Percentiles rank a stretch among this genome's conserved stretches.
These are phyloP conservation scores for Cordyceps farinosa DNA, from an alignment of 2,329 filamentous ascomycete species.

Conservation along the genomic window DNA sequence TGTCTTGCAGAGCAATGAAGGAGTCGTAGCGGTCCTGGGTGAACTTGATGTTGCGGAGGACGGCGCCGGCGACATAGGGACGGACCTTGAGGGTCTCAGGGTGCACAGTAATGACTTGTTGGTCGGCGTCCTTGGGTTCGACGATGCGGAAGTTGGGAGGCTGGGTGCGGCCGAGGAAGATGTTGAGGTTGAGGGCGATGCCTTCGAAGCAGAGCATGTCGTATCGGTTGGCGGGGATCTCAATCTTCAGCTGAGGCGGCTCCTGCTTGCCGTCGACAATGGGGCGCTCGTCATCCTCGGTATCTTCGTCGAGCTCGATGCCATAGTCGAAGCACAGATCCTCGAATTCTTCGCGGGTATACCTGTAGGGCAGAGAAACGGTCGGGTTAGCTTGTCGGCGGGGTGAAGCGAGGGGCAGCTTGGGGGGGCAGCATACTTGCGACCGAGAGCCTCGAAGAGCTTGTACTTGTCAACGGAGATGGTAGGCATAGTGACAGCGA, in stretches of 20 bases:
- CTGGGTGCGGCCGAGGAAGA: conserved; percentile 75
- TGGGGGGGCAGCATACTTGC: conserved; percentile 56
- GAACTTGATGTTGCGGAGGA: conserved; percentile 88
- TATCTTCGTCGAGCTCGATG: conserved; percentile 97
- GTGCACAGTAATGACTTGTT: conserved; percentile 77
- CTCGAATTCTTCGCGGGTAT: conserved; percentile 92
- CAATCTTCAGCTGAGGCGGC: conserved; percentile 92
- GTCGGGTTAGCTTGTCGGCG: conserved; percentile 22
- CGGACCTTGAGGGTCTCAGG: conserved; percentile 73
- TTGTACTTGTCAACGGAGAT: conserved; percentile 95
- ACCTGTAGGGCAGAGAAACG: conserved; percentile 45
- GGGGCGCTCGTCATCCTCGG: conserved; percentile 69
- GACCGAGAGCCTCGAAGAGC: conserved; percentile 88
- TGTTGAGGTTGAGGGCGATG: conserved; percentile 90
- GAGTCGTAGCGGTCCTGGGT: conserved; percentile 88
- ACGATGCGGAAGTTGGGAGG: conserved; percentile 78
- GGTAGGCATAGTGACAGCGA: conserved; percentile 71
- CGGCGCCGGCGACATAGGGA: conserved; percentile 83
- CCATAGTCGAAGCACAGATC: conserved; percentile 98
- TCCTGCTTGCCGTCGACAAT: conserved; percentile 76
- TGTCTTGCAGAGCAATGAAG: conserved; percentile 97
- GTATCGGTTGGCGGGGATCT: conserved; percentile 92
- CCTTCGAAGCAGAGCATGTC: conserved; percentile 98
- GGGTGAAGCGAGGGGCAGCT: conserved; percentile 20
- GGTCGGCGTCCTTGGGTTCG: conserved; percentile 66